Base-by-base conservation (phyloP, 225 moss, liverwort and hornwort species). In the Straminergon stramineum region DNA sequence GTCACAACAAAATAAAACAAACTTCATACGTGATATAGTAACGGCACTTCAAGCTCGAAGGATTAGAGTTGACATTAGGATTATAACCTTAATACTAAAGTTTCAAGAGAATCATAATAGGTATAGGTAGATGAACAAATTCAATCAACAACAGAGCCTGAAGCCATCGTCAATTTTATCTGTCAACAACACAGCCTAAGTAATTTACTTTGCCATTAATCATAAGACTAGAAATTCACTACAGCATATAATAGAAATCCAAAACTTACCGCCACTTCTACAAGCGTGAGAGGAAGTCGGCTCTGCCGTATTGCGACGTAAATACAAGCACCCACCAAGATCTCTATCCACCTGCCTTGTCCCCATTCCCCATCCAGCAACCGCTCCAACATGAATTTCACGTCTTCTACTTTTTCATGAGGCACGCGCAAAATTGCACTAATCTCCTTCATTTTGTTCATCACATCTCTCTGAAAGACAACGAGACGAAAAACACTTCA, bases 231-330 rank as follows among this genome's bases (percentile, higher is more conserved):
- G 26, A 83, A 71, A 48, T 61, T 73, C 87, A 75, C 17, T 39
- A 20, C 24, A 79, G 45, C 56, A 63, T n/a, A 60, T 19, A 31
- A 73, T 13, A 69, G 45, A 67, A 67, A 34, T 65, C 48, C 85
- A 64, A 89, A 87, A 92, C 96, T 57, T 94, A 97, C 98, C 45
- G 99, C 97, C 77, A 99, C 99, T 90, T 99, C 97, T 11, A 96
- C 93, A 69, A 99, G 93, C 81, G 99, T 96, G 82, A 99, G 92
- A 70, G 99, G 99, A 68, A 96, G 95, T 45, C 94, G 95, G 77
- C 93, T 94, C 93, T 96, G 97, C 61, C 97, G 96, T 84, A 99
- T 95, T 52, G 97, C 94, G 21, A 99, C 95, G 87, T 99, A 99
- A 27, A 95, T 93, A 90, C 99, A 99, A 58, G 97, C 96, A 63